A percentile compares a stretch with the other conserved stretches of the same genome.
These are phyloP conservation scores for Talaromyces stipitatus DNA, from an alignment of 495 filamentous ascomycete genomes.

Conservation along the genomic window DNA sequence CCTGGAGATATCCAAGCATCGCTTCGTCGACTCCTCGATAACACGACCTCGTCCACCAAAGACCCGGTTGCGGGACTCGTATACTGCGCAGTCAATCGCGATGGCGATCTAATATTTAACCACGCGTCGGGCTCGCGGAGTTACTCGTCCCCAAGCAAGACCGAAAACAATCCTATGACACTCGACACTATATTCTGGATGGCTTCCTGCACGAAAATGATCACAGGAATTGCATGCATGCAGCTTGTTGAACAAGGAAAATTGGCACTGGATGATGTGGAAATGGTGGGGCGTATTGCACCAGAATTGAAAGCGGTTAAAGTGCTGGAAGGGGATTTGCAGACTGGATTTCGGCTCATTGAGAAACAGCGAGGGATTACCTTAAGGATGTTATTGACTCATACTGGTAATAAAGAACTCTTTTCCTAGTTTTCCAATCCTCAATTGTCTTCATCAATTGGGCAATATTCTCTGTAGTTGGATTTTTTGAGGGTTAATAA, in stretches of 20 bases:
- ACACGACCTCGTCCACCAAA: not conserved
- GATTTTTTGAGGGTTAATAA: not conserved
- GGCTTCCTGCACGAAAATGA: constrained; percentile 52
- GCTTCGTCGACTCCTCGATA: not conserved
- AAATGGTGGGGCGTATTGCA: constrained; percentile 34
- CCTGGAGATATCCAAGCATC: not conserved
- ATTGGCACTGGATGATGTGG: constrained; percentile 43
- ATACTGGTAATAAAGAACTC: constrained; percentile 28
- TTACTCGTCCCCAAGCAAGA: not conserved
- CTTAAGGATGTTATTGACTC: constrained; percentile 52
- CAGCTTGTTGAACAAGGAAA: constrained; percentile 52
- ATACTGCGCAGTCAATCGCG: constrained; percentile 2
- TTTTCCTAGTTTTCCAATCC: not conserved
- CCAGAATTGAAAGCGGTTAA: constrained; percentile 45
- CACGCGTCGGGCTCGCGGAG: not conserved
- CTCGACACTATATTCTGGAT: constrained; percentile 51
- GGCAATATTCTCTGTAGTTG: too few relatives aligned
- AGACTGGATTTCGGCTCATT: constrained; percentile 17
- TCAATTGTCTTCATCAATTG: too few relatives aligned
- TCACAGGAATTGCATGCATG: constrained; percentile 50
- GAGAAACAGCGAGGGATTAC: constrained; percentile 50
- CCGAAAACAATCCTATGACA: constrained; percentile 32
- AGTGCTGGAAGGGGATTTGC: constrained; percentile 36
- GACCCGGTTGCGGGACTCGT: not conserved
- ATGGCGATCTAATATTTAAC: not conserved